Evolutionary conservation across 495 filamentous ascomycete genomes (phyloP), one percentile per base, ranked within the genome.

Genomic region (Neurospora tetrasperma): DNA sequence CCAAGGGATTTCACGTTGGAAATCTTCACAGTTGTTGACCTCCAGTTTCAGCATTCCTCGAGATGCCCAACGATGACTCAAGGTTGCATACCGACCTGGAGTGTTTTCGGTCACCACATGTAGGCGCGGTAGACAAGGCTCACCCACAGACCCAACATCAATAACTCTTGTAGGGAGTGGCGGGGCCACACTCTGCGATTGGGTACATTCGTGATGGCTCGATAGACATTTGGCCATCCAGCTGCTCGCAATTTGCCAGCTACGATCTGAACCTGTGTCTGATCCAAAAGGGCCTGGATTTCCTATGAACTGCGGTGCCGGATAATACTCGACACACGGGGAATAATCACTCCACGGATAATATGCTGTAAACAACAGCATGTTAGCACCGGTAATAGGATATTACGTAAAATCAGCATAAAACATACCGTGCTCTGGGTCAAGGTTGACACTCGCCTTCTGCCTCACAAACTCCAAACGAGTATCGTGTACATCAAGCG

Each of bases 31-130:
- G 11, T 46, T 75, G 8, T 14, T 35, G 1, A 43, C 42, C 1
- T 27, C 54, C 2, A 59, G 74, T 73, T 39, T 39, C 20, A 54
- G 48, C n/a, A 23, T 23, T 0, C 69, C 44, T 5, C 35, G 1
- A 38, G 16, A 35, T 8, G 41, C 69, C 73, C 73, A 74, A 20
- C 73, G 71, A 59, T 74, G 73, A 38, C 73, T 74, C 46, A 71
- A 39, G 12, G 71, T 70, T 9, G 40, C 41, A 43, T 73, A 70
- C 0, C 9, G 66, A 31, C 48, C 48, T 31, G 23, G 3, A 5
- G 3, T 40, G 39, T 1, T 1, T 9, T 71, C 70, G 18, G 18
- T 59, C 2, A 27, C 27, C 42, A 38, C 14, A 31, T 62, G 43
- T 5, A 71, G 70, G 11, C 20, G 2, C 5, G 48, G 48, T 11